Evolutionary conservation across 2,329 filamentous ascomycete genomes (phyloP), one percentile per base, ranked within the genome.

Genomic region (Cryphonectria nitschkei): DNA sequence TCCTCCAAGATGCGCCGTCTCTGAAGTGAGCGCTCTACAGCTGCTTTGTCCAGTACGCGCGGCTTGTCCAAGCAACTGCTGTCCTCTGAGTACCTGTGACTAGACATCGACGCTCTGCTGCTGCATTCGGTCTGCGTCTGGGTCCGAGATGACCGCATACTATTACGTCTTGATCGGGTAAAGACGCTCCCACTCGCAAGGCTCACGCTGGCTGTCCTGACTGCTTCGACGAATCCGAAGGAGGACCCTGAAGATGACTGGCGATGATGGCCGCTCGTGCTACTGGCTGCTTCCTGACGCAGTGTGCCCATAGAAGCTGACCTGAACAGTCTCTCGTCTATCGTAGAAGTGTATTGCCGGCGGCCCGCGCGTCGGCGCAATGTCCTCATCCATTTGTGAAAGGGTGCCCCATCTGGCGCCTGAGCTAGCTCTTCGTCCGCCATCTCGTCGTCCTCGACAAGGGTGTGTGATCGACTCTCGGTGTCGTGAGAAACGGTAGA

Each of bases 1-100:
- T 98, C 96, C 77, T 96, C 93, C 50, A 98, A 81, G 54, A 97
- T 90, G 73, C 91, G 90, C 19, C 93, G 89, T 72, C 96, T 89
- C 76, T 94, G 92, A 29, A 92, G 81, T 1, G 93, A 89, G 68
- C 95, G 89, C 74, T 90, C 87, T 58, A 88, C 87, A n/a, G 92
- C 90, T 41, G 86, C 89, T 70, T 91, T 87, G 74, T 97, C 94
- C 14, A 90, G 74, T 13, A 80, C 76, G 6, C 78, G 74, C n/a
- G 79, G 77, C 60, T 83, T 84, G 67, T 93, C 92, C 8, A 86
- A 82, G 3, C 89, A 90, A 32, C 80, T 83, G 73, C 92, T 90
- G 68, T 90, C 87, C 74, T 93, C 90, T 0, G 90, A 92, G 26
- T 87, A 84, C 26, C 90, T 88, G n/a, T 85, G 81, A 22, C 83